Percentiles rank a stretch among this genome's conserved stretches.
These are phyloP conservation scores for Mallotus nudiflorus DNA, from an alignment of 345 rosid genomes.

Conservation along the genomic window DNA sequence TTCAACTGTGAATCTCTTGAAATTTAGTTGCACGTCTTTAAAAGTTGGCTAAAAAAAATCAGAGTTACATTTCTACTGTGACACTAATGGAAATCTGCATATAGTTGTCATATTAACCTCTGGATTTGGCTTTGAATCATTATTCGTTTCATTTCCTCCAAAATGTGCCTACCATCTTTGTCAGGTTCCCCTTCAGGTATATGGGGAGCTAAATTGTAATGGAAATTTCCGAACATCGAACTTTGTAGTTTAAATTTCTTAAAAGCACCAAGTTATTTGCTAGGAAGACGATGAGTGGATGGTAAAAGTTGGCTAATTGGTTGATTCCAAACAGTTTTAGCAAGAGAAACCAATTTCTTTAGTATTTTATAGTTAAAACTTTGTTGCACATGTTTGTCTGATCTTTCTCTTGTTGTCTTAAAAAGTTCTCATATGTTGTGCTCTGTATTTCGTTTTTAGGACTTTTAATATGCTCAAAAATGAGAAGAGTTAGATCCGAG, in stretches of 20 bases:
- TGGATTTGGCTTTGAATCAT: neutral
- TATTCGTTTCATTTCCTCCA: neutral
- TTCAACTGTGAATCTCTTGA: neutral
- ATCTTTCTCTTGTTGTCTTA: neutral
- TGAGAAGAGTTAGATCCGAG: slow-evolving; percentile 64
- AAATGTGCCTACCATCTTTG: neutral
- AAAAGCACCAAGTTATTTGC: neutral
- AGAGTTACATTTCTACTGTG: neutral
- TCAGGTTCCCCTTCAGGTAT: neutral
- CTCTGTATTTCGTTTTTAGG: slow-evolving; percentile 37
- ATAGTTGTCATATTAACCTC: neutral
- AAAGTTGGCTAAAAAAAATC: neutral
- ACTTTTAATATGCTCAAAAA: slow-evolving; percentile 49
- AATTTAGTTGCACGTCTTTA: neutral
- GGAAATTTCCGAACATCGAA: too few species aligned
- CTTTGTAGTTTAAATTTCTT: neutral
- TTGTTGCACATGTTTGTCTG: neutral
- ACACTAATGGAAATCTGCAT: neutral
- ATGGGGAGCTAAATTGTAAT: neutral
- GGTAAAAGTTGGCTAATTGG: neutral
- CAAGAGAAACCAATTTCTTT: neutral
- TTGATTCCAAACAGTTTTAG: neutral
- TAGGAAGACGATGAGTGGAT: neutral
- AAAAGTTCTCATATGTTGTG: neutral
- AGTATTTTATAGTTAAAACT: neutral